Base-by-base conservation (phyloP, 2,329 filamentous ascomycete species). In the Epichloe brachyelytri region DNA sequence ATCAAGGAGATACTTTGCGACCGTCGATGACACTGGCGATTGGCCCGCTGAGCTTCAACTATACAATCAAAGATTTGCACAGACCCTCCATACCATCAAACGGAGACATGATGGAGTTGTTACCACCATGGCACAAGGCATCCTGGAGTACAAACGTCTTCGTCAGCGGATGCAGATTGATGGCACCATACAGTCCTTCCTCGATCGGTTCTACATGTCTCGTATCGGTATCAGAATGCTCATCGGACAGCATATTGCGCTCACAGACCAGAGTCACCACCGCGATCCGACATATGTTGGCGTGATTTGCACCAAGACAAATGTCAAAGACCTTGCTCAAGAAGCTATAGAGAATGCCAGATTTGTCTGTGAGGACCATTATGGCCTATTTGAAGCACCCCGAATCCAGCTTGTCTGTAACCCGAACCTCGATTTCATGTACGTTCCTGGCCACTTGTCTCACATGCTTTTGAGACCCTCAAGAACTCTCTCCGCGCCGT, bases 191-290 rank as follows among this genome's bases (percentile, higher is more conserved):
- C 93, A 98, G 68, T 85, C 88, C 51, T 98, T 98, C 74, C 81
- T 98, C 58, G 93, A 98, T 71, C 87, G 93, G 53, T 98, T 98
- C 71, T 98, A 98, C 76, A 98, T 98, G 93, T 96, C 90, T 43
- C 88, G 93, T 56, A 98, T 98, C 63, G 93, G 93, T 58, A 98
- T 98, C 60, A 87, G 93, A 60, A 98, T 98, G 93, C 82, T 98
- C 48, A 96, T 98, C 61, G 93, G 93, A 49, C 93, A 98, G 68
- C 93, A 98, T 73, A 95, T 98, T 62, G 93, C 93, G 53, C 76
- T 98, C 53, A 95, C 90, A 5, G 91, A 97, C 67, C 90, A 97
- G 70, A 86, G 84, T 61, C 85, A 93, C 60, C 83, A 89, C 58
- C 83, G 83, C 55, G 91, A 97, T 67, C 88, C 89, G 38, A 87